Conservation (phyloP, 768 basidiomycete species). For the Leccinum disarticulatum region DNA sequence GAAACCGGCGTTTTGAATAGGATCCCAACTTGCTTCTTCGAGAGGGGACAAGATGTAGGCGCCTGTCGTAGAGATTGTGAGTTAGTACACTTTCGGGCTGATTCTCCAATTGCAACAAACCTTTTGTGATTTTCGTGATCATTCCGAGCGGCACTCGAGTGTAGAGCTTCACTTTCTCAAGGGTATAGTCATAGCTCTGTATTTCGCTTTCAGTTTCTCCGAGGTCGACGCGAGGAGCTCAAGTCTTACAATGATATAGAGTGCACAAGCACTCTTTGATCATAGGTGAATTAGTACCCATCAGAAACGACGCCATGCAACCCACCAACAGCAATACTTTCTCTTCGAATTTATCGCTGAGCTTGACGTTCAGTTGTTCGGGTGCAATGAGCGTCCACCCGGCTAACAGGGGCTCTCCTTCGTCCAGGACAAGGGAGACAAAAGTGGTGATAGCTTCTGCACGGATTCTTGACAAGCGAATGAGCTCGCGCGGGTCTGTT, state of each 20-base stretch:
- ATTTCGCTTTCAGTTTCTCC: constrained; percentile 3
- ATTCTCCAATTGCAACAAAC: constrained; percentile 35
- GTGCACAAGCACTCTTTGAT: constrained; percentile 43
- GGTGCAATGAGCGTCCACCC: constrained; percentile 96
- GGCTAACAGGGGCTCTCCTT: constrained; percentile 72
- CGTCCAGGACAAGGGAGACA: constrained; percentile 69
- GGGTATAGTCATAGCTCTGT: constrained; percentile 90
- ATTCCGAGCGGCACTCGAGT: constrained; percentile 86
- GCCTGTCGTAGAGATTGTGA: constrained; percentile 45
- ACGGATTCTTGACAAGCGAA: constrained; percentile 85
- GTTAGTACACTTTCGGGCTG: neutral
- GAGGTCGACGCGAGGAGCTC: neutral
- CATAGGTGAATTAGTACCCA: constrained; percentile 2
- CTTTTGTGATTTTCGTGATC: constrained; percentile 76
- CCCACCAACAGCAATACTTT: constrained; percentile 87
- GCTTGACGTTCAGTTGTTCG: constrained; percentile 64
- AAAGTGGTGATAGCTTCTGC: constrained; percentile 91
- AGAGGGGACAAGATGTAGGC: constrained; percentile 93
- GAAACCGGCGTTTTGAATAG: constrained; percentile 87
- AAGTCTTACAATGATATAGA: constrained; percentile 74
- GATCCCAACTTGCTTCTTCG: constrained; percentile 88
- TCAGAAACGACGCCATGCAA: constrained; percentile 11
- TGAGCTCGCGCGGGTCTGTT: constrained; percentile 88
- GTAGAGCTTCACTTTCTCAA: constrained; percentile 89
- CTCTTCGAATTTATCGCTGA: constrained; percentile 85